A percentile compares a stretch with the other conserved stretches of the same genome.
phyloP scores from a whole-genome alignment of 192 early-diverging fungal genomes.

The Ambispora gerdemannii region DNA sequence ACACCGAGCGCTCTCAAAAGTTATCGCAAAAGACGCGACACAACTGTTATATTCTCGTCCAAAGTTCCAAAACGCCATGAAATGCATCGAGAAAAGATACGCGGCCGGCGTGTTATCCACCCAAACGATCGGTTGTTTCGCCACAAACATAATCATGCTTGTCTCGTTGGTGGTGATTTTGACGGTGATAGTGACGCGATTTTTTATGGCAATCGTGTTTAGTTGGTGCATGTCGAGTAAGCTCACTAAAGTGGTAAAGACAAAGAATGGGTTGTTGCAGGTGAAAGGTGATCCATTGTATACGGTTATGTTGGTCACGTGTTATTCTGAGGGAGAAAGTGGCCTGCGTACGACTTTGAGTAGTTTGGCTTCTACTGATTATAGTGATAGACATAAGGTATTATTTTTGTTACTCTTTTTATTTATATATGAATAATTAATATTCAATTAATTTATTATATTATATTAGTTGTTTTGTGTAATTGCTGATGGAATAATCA shows the following conservation, averaged over 20 bases:
- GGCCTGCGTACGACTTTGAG: conserved; percentile 79
- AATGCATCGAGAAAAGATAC: conserved; percentile 71
- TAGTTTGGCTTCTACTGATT: conserved; percentile 76
- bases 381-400: conserved; percentile 81
- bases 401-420: conserved; percentile 54
- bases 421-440: not conserved
- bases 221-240: conserved; percentile 64
- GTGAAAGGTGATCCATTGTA: not conserved
- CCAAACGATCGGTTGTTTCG: conserved; percentile 74
- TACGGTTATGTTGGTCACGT: conserved; percentile 77
- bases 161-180: conserved; percentile 67
- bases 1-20: not conserved
- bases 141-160: conserved; percentile 70
- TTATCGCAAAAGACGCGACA: not conserved
- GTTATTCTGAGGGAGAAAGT: conserved; percentile 85
- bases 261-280: not conserved
- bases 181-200: conserved; percentile 60
- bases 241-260: not conserved
- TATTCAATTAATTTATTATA: not conserved
- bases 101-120: conserved; percentile 58
- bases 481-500: conserved; percentile 87
- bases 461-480: conserved; percentile 34
- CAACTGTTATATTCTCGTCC: not conserved
- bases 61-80: conserved; percentile 50
- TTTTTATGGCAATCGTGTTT: conserved; percentile 71